Conservation (phyloP, 371 early-diverging fungal species). For the Catenaria anguillulae region DNA sequence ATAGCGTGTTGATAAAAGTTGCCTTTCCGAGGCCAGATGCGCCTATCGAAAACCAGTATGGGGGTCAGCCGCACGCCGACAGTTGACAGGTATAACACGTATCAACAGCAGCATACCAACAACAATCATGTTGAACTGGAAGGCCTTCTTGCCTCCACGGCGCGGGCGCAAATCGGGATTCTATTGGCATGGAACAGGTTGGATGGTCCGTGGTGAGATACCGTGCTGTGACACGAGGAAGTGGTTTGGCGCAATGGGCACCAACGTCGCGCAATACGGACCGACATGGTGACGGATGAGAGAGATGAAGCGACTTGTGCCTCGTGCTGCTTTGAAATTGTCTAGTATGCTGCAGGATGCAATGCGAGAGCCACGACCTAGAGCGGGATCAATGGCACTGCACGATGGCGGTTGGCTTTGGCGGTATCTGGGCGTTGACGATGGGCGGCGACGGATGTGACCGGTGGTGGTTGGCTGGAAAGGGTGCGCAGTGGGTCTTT, state of each 20-base stretch:
- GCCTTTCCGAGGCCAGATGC: constrained; percentile 88
- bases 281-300: background rate
- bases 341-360: no score
- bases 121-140: constrained; percentile 59
- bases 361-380: no score
- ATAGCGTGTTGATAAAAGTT: constrained; percentile 97
- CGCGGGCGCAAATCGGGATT: background rate
- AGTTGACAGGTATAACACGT: no score
- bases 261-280: background rate
- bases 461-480: no score
- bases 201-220: background rate
- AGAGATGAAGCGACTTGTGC: no score
- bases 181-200: background rate
- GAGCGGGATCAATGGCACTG: no score
- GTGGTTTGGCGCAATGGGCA: background rate
- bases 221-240: background rate
- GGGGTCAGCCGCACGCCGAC: constrained; percentile 4
- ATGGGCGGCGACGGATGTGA: no score
- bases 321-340: no score
- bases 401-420: no score
- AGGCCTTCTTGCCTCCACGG: constrained; percentile 18
- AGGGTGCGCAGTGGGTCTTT: no score
- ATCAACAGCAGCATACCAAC: no score
- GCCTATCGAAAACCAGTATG: constrained; percentile 34
- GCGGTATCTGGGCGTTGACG: no score